Base-by-base conservation (phyloP, 2,329 filamentous ascomycete genomes). In the Phoma herbarum region DNA sequence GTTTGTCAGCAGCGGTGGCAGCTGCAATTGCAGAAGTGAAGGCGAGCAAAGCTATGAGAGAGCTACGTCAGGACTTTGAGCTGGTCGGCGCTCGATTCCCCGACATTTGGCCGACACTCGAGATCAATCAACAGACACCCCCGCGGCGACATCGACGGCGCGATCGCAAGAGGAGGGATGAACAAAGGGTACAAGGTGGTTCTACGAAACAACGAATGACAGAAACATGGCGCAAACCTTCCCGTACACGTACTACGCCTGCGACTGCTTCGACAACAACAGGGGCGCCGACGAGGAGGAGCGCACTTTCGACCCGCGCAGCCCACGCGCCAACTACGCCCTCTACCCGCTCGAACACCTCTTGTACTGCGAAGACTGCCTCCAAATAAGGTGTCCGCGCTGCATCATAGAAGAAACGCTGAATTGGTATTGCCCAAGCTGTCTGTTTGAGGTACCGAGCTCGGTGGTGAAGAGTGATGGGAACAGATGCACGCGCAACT, bases 281-380 rank as follows among this genome's bases (percentile, higher is more conserved):
- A 43, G 64, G 14, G 66, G 58, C 46, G 80, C 85, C 26, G 88
- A 92, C 49, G 88, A 91, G 59, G 90, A 92, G 64, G 91, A 92
- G 58, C 84, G 85, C 61, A 90, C 91, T 4, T 97, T 99, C 77
- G 91, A 99, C 74, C 93, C 95, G 2, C 88, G 90, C 68, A 88
- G 89, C 60, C 86, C 91, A 16, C 89, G 93, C 35, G 91, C 95
- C 58, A 95, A 93, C 76, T 98, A 92, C 82, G 93, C 92, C 65
- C 83, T 99, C 29, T 97, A 94, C 73, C 94, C 95, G 0, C 88
- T 97, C 43, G 94, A 98, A 73, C 89, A 97, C 74, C 86, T 99
- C 25, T 85, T 98, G 39, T 99, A 96, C 81, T 99, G 95, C 81
- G 94, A 97, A 75, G 95, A 98, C 76, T 99, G 95, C 77, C 92